Percentiles rank a stretch among this genome's conserved stretches.
phyloP scores from a whole-genome alignment of 2,329 filamentous ascomycete genomes.

The Cryoendolithus antarcticus region DNA sequence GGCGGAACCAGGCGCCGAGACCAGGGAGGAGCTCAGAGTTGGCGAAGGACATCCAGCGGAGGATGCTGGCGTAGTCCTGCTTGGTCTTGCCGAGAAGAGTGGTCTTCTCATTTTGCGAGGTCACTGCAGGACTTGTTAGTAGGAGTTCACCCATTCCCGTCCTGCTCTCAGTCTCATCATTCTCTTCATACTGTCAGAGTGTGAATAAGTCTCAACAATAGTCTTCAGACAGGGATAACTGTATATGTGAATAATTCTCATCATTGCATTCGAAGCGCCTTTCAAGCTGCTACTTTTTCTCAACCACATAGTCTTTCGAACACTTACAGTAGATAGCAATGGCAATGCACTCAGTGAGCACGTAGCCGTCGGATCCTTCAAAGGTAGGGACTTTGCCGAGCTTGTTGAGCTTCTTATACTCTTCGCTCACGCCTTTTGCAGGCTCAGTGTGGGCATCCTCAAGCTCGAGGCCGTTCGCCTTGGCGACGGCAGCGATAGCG shows the following conservation, averaged over 20 bases:
- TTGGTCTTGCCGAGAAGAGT: conserved; percentile 99
- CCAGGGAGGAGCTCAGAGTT: conserved; percentile 71
- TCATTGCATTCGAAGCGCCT: conserved; percentile 44
- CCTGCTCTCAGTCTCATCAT: no score
- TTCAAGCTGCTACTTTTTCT: no score
- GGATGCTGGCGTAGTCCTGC: conserved; percentile 97
- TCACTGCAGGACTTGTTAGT: conserved; percentile 47
- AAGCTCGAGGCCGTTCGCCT: conserved; percentile 91
- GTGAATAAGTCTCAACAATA: conserved; percentile 79
- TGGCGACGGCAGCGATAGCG: conserved; percentile 82
- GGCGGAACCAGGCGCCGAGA: conserved; percentile 72
- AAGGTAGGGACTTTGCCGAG: conserved; percentile 91
- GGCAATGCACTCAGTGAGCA: conserved; percentile 79
- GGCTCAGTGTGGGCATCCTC: conserved; percentile 66
- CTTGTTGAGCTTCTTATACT: conserved; percentile 76
- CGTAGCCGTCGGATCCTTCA: conserved; percentile 80
- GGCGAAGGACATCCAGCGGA: conserved; percentile 96
- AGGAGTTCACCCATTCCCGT: no score
- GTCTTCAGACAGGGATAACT: conserved; percentile 99
- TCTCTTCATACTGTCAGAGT: conserved; percentile 50
- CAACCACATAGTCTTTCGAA: not conserved
- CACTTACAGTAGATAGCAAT: conserved; percentile 95
- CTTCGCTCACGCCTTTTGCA: conserved; percentile 50
- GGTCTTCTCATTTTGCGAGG: conserved; percentile 99
- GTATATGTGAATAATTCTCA: conserved; percentile 48